A percentile compares a stretch with the other conserved stretches of the same genome.
Conservation (phyloP, 495 filamentous ascomycete species). For the Bombardia bombarda region DNA sequence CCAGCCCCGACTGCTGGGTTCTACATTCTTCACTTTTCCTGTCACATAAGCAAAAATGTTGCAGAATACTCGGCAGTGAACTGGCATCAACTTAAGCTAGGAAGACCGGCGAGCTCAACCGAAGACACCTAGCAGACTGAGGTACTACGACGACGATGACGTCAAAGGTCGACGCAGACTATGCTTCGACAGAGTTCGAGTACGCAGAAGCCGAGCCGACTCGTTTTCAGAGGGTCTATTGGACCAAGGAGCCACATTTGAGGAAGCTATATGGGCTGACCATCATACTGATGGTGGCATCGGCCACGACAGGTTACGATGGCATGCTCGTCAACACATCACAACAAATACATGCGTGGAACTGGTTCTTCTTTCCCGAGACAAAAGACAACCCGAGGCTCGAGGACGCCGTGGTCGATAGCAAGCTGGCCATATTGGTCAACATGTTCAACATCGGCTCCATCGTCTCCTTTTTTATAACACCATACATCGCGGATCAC, state of each 20-base stretch:
- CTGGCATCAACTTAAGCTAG: too few species aligned
- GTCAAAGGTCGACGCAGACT: constrained; percentile 7
- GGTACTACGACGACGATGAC: background rate
- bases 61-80: too few species aligned
- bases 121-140: too few species aligned
- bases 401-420: constrained; percentile 23
- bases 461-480: constrained; percentile 56
- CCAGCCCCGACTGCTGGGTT: background rate
- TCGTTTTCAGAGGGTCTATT: constrained; percentile 50
- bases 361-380: constrained; percentile 40
- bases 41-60: too few species aligned
- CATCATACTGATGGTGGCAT: constrained; percentile 51
- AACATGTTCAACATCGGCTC: constrained; percentile 65
- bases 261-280: constrained; percentile 50
- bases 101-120: too few species aligned
- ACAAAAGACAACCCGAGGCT: constrained; percentile 22
- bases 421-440: constrained; percentile 55
- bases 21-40: too few species aligned
- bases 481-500: constrained; percentile 57
- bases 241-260: constrained; percentile 51
- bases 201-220: constrained; percentile 38
- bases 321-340: constrained; percentile 53
- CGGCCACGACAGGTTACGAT: constrained; percentile 61
- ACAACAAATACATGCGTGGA: constrained; percentile 47
- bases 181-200: constrained; percentile 22